Percentiles rank a stretch among this genome's conserved stretches.
phyloP scores from a whole-genome alignment of 345 rosid genomes.

The Brassica carinata region DNA sequence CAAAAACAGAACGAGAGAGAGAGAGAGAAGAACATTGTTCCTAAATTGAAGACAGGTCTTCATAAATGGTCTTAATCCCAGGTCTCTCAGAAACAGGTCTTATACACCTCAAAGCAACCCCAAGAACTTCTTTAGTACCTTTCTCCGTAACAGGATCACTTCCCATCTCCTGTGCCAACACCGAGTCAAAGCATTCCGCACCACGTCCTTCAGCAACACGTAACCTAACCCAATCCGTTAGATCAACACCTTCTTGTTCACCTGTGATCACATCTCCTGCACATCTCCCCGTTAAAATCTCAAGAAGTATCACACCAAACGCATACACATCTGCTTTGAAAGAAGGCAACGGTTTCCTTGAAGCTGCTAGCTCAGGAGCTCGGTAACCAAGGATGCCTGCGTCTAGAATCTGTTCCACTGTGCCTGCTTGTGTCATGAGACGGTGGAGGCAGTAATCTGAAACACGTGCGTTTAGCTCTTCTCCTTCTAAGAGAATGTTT shows the following conservation, averaged over 20 bases:
- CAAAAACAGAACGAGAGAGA: not conserved
- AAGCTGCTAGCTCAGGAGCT: constrained; percentile 89
- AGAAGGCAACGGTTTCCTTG: constrained; percentile 88
- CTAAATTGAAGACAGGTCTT: constrained; percentile 95
- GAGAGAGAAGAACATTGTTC: not conserved
- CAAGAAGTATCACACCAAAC: constrained; percentile 80
- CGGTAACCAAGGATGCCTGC: constrained; percentile 93
- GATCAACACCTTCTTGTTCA: constrained; percentile 72
- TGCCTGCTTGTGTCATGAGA: constrained; percentile 95
- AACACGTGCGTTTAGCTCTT: constrained; percentile 89
- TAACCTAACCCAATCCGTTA: constrained; percentile 83
- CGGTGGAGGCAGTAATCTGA: constrained; percentile 97
- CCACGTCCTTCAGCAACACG: constrained; percentile 67
- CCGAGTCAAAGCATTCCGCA: constrained; percentile 69
- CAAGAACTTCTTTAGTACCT: constrained; percentile 92
- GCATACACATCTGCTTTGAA: constrained; percentile 97
- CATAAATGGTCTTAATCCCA: constrained; percentile 94
- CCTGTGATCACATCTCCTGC: constrained; percentile 93
- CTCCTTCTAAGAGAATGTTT: constrained; percentile 82
- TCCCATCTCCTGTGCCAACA: constrained; percentile 52
- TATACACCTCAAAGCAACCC: constrained; percentile 75
- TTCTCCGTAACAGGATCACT: constrained; percentile 63
- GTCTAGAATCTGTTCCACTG: constrained; percentile 87
- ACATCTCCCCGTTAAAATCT: constrained; percentile 84
- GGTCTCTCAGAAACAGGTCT: constrained; percentile 87